Base-by-base conservation (phyloP, 169 alveolate species). In the Eimeria maxima region DNA sequence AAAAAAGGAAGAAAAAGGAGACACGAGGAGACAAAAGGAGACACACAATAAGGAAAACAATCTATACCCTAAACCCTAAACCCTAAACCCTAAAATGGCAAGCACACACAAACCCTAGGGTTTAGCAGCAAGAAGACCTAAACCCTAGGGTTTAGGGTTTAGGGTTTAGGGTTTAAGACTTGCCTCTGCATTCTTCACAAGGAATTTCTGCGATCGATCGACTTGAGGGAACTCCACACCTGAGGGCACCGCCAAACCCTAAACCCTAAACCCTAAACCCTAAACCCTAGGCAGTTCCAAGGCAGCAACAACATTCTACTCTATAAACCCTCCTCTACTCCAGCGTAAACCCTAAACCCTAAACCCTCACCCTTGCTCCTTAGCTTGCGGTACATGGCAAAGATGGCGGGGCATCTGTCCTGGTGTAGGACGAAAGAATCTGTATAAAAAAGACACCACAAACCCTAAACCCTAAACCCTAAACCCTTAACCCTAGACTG, bases 121-220 rank as follows among this genome's bases (percentile, higher is more conserved):
- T n/a, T n/a, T n/a, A n/a, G n/a, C n/a, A n/a, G n/a, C n/a, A n/a
- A n/a, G n/a, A 50, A 50, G 13, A 6, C 60, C 60, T 50, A 50
- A 50, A 50, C 60, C 13, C 69, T 60, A 60, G 24, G 73, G 73
- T 63, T 24, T 63, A 63, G 73, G 73, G 73, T 63, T 63, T 63
- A 63, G 73, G 73, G 73, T 63, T 63, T 63, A 22, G 73, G 73
- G 73, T 63, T 63, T 63, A 63, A 38, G 73, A 27, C 33, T 38
- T 22, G 71, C 95, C 87, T 89, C 95, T 1, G 95, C 95, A 63
- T 89, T 89, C 55, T 89, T 89, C 60, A 89, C 95, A 50, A 89
- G 42, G 53, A 33, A 89, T 50, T 69, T 89, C 87, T 60, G 69
- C 69, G 38, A 42, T 24, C 44, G 73, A 44, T 89, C 95, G n/a